Conservation (phyloP, 108 stramenopile genomes). For the Cyclotella baltica region DNA sequence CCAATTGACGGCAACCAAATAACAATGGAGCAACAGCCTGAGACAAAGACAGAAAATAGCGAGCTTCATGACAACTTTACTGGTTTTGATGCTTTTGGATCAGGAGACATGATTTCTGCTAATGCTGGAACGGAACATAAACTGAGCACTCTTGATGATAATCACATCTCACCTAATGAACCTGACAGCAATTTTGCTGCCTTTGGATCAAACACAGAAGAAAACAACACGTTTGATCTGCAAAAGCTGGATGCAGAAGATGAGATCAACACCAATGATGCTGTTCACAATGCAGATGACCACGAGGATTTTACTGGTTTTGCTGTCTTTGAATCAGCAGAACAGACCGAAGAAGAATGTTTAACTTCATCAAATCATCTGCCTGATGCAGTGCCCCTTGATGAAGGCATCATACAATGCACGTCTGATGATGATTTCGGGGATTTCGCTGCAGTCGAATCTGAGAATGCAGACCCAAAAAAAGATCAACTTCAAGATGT, state of each 20-base stretch:
- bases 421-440: conserved; percentile 43
- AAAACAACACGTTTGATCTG: no score
- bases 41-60: no score
- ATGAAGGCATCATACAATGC: neutral
- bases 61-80: no score
- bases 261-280: neutral
- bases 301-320: no score
- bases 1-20: no score
- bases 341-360: neutral
- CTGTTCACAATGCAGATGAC: neutral
- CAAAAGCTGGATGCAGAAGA: neutral
- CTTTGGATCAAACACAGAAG: no score
- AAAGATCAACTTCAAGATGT: neutral
- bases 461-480: neutral
- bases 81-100: neutral
- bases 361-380: neutral
- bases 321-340: neutral
- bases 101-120: conserved; percentile 13
- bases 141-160: no score
- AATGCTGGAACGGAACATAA: no score
- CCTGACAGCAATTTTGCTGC: no score
- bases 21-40: no score
- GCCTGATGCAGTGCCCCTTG: neutral
- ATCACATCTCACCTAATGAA: no score
- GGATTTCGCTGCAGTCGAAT: conserved; percentile 19